Evolutionary conservation across 2,329 filamentous ascomycete species (phyloP).

Genomic region (Trichophyton benhamiae): DNA sequence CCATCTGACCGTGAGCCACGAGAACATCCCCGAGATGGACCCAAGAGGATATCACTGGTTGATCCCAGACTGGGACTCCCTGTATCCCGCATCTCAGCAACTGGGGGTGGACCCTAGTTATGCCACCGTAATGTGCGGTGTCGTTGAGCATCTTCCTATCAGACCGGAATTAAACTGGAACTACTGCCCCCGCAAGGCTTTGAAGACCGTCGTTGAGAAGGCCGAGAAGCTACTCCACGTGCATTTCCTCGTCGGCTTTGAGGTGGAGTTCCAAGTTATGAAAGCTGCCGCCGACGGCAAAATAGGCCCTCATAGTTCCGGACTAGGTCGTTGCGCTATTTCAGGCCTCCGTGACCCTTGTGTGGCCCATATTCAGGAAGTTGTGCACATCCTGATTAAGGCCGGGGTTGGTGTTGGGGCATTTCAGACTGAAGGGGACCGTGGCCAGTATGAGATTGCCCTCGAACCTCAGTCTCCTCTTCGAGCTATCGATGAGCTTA

Average conservation of each 20-base stretch:
- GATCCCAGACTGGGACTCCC: constrained; percentile 2
- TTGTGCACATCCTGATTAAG: neutral
- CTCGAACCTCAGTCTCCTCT: constrained; percentile 13
- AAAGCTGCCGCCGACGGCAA: neutral
- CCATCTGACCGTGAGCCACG: neutral
- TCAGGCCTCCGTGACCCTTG: constrained; percentile 3
- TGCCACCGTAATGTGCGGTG: neutral
- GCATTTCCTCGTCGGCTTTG: neutral
- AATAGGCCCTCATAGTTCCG: neutral
- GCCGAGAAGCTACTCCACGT: neutral
- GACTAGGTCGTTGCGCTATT: neutral
- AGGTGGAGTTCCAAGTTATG: constrained; percentile 2
- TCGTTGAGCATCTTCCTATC: neutral
- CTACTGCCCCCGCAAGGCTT: neutral
- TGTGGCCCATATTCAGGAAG: neutral
- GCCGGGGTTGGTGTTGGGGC: constrained; percentile 10
- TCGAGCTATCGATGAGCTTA: constrained; percentile 15
- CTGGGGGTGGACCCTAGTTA: neutral
- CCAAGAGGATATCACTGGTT: neutral
- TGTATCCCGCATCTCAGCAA: neutral
- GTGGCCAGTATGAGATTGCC: constrained; percentile 14
- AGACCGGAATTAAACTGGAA: neutral
- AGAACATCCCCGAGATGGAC: neutral
- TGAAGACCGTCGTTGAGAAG: neutral
- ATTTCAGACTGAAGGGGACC: constrained; percentile 12